Base-by-base conservation (phyloP, 495 filamentous ascomycete genomes). In the Penicillium bialowiezense region DNA sequence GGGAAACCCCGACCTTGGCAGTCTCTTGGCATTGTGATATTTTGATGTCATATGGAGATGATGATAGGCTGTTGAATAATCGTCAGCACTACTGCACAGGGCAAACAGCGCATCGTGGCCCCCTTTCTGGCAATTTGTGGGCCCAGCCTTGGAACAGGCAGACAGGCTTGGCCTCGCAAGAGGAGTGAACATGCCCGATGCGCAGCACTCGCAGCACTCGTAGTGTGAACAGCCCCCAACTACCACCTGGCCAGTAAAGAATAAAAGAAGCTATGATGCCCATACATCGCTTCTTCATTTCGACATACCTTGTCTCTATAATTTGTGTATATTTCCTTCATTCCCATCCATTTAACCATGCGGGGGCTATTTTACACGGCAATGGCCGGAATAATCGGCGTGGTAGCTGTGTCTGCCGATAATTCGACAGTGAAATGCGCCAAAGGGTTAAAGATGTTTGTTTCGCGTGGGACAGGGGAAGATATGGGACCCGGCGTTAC, bases 361-460 rank as follows among this genome's bases (percentile, higher is more conserved):
- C 29, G 12, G 3, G 7, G 29, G 3, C 10, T 32, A 32, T 10
- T 32, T 32, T 13, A 5, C 3, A 32, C 12, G 12, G 29, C 12
- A 12, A 32, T 32, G 29, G 29, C 29, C 3, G 29, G 29, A 12
- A 12, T 32, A 3, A 32, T 32, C 29, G 29, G 29, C 10, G 40
- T 24, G 5, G 41, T 17, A 3, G 26, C 23, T 19, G 41, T 23
- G 24, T 29, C 21, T 17, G 41, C 41, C 7, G 3, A 29, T 3
- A 44, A 17, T 8, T 32, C 41, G 1, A 31, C 19, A 2, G 7
- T 44, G 3, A 24, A 44, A 44, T 44, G 41, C n/a, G 41, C 41
- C 26, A 31, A 44, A 41, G 46, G 34, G 10, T n/a, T 42, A 26
- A 20, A 39, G 9, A 50, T 32, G 29, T 32, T 32, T 42, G 37